These are phyloP conservation scores for Neoconidiobolus thromboides DNA, from an alignment of 371 early-diverging fungal species.

Conservation along the genomic window DNA sequence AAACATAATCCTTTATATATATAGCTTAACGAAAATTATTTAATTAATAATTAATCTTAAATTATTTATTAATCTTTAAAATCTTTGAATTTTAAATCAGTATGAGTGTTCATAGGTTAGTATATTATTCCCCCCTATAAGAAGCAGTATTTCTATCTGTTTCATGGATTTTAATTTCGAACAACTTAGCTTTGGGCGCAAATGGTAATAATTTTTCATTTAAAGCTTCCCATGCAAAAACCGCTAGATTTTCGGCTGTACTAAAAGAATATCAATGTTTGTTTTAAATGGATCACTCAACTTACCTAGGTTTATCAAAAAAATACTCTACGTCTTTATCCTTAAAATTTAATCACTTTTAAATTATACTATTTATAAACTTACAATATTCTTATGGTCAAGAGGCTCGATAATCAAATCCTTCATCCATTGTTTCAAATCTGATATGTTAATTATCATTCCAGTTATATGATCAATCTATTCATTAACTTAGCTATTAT, in stretches of 20 bases:
- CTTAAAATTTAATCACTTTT: slow-evolving; percentile 10
- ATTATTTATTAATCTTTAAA: no score
- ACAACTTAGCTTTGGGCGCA: slow-evolving; percentile 17
- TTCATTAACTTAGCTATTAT: background rate
- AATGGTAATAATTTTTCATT: slow-evolving; percentile 18
- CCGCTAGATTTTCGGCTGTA: slow-evolving; percentile 77
- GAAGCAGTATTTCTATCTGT: slow-evolving; percentile 49
- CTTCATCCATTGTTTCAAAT: slow-evolving; percentile 56
- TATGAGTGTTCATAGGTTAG: no score
- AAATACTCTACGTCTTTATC: slow-evolving; percentile 67
- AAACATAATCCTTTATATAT: no score
- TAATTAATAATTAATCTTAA: no score
- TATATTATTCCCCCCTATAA: slow-evolving; percentile 27
- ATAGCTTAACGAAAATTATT: no score
- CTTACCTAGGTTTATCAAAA: slow-evolving; percentile 28
- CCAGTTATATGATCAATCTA: slow-evolving; percentile 46
- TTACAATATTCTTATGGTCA: slow-evolving; percentile 66
- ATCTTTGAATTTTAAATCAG: no score
- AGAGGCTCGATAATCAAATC: slow-evolving; percentile 39
- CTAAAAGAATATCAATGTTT: slow-evolving; percentile 15
- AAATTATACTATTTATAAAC: background rate
- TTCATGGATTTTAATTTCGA: slow-evolving; percentile 45
- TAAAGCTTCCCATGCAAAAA: slow-evolving; percentile 58
- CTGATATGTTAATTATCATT: slow-evolving; percentile 69
- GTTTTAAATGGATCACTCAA: background rate